Evolutionary conservation across 2,329 filamentous ascomycete genomes (phyloP).

Genomic region (Curvularia verruculosa): DNA sequence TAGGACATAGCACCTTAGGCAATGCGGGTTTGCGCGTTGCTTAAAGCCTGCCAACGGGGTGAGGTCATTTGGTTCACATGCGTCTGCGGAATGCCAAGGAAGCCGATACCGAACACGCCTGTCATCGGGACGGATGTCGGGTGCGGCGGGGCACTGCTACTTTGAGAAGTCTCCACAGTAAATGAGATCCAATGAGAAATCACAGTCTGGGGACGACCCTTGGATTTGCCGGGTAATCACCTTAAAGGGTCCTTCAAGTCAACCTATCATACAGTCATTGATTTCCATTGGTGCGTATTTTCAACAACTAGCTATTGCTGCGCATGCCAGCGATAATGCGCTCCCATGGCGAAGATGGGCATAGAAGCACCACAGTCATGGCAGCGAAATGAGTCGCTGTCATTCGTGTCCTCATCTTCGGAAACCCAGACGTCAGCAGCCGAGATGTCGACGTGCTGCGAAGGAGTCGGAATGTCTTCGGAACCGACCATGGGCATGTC

Average conservation of each 20-base stretch:
- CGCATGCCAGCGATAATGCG: conserved; percentile 62
- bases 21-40: conserved; percentile 1
- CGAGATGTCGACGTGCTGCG: conserved; percentile 26
- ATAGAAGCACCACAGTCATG: conserved; percentile 60
- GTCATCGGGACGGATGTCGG: conserved; percentile 1
- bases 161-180: not conserved
- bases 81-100: conserved; percentile 8
- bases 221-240: not conserved
- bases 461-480: conserved; percentile 40
- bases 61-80: conserved; percentile 12
- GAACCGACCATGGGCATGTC: conserved; percentile 29
- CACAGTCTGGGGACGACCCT: too few species aligned
- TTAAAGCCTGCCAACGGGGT: conserved; percentile 14
- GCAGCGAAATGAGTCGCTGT: conserved; percentile 49
- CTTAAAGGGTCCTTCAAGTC: not conserved
- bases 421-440: conserved; percentile 34
- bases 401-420: conserved; percentile 43
- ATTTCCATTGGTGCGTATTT: not conserved
- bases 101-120: conserved; percentile 4
- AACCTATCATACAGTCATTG: not conserved
- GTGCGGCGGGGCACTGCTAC: not conserved
- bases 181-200: not conserved
- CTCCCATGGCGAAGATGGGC: conserved; percentile 63
- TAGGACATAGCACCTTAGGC: not conserved
- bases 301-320: conserved; percentile 30